Conservation (phyloP, 805 yeast genomes). For the Yarrowia deformans region DNA sequence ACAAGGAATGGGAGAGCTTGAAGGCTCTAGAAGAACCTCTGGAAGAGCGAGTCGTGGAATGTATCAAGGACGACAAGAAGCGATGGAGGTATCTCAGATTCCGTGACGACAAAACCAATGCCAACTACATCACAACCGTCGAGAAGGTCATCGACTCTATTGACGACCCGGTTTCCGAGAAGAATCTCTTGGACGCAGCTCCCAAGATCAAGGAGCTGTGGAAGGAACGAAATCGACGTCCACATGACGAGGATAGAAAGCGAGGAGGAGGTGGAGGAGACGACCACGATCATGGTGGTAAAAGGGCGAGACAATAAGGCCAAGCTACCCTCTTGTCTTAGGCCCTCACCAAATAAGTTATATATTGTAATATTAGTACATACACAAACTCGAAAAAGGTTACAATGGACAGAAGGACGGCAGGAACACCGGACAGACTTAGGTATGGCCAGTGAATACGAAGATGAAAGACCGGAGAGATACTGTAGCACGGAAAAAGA, state of each 20-base stretch:
- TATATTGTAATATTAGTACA: conserved; percentile 30
- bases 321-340: not conserved
- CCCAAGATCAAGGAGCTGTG: conserved; percentile 65
- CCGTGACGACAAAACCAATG: conserved; percentile 90
- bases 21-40: conserved; percentile 78
- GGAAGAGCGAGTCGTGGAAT: conserved; percentile 88
- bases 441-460: no score
- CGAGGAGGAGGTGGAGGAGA: conserved; percentile 25
- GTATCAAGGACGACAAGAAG: conserved; percentile 68
- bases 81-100: conserved; percentile 87
- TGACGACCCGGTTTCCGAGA: conserved; percentile 81
- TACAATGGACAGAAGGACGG: no score
- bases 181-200: conserved; percentile 70
- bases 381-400: not conserved
- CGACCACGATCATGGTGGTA: conserved; percentile 8
- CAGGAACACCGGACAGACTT: no score
- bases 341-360: conserved; percentile 7
- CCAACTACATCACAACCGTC: conserved; percentile 83
- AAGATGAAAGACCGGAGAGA: no score
- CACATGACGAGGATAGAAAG: conserved; percentile 18
- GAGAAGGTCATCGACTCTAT: conserved; percentile 84
- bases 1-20: conserved; percentile 81
- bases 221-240: conserved; percentile 58
- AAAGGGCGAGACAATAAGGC: conserved; percentile 15
- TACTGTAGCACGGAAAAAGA: no score